These are phyloP conservation scores for Penicillium sp. DNA, from an alignment of 2,329 filamentous ascomycete species.

Conservation along the genomic window DNA sequence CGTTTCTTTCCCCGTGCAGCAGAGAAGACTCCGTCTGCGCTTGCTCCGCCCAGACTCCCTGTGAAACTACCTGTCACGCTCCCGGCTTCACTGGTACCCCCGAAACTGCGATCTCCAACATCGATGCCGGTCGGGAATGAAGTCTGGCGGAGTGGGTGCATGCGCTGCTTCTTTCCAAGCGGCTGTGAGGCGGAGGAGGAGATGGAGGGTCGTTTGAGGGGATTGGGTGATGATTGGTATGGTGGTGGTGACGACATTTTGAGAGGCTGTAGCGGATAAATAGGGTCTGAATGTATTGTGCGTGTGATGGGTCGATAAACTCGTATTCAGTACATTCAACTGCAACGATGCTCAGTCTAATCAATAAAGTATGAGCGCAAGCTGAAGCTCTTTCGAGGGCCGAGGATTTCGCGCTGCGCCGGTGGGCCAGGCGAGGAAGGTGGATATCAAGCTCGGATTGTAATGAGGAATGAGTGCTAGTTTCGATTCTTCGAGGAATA, in stretches of 20 bases:
- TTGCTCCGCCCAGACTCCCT: constrained; percentile 42
- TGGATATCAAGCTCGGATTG: not conserved
- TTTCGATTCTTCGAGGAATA: not conserved
- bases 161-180: constrained; percentile 35
- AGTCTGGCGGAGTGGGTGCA: constrained; percentile 50
- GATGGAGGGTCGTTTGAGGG: constrained; percentile 45
- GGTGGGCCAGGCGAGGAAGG: not conserved
- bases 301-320: no score
- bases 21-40: constrained; percentile 36
- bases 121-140: constrained; percentile 44
- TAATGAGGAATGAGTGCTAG: not conserved
- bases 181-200: constrained; percentile 39
- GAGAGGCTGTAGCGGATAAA: not conserved
- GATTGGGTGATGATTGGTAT: constrained; percentile 30
- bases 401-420: not conserved
- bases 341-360: not conserved
- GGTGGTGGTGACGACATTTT: constrained; percentile 43
- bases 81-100: constrained; percentile 39
- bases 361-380: not conserved
- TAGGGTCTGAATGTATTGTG: no score
- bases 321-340: not conserved
- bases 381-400: constrained; percentile 1
- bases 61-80: constrained; percentile 46
- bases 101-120: constrained; percentile 31
- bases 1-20: constrained; percentile 36